These are phyloP conservation scores for Luffa acutangula DNA, from an alignment of 306 rosid species.

Conservation along the genomic window DNA sequence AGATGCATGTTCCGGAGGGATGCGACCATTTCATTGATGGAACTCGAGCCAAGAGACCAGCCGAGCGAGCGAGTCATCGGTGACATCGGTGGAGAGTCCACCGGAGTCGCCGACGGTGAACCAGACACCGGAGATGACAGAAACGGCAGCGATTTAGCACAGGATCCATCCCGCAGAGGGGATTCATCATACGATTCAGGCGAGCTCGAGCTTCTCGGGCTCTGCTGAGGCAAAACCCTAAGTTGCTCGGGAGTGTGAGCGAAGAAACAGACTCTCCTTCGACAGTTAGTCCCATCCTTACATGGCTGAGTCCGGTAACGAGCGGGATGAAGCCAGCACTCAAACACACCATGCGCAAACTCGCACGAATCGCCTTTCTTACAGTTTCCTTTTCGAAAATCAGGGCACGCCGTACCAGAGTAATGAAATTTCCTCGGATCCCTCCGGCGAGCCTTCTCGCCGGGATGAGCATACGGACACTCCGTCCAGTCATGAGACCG, in stretches of 20 bases:
- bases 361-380: constrained; percentile 77
- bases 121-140: constrained; percentile 32
- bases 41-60: constrained; percentile 46
- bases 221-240: constrained; percentile 53
- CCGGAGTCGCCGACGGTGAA: constrained; percentile 46
- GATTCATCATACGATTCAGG: constrained; percentile 65
- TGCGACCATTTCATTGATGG: constrained; percentile 49
- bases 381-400: constrained; percentile 78
- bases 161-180: constrained; percentile 39
- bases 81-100: constrained; percentile 68
- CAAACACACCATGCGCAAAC: constrained; percentile 88
- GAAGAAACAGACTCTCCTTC: constrained; percentile 79
- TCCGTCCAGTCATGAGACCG: constrained; percentile 99
- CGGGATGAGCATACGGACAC: constrained; percentile 97
- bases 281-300: constrained; percentile 76
- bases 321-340: constrained; percentile 97
- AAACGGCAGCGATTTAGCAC: constrained; percentile 25
- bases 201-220: constrained; percentile 36
- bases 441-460: constrained; percentile 96
- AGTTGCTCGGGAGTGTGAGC: constrained; percentile 96
- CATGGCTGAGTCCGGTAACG: constrained; percentile 98
- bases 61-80: constrained; percentile 43
- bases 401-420: constrained; percentile 90
- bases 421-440: constrained; percentile 85
- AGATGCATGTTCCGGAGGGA: constrained; percentile 65